Evolutionary conservation across 1,284 basidiomycete genomes (phyloP).

Genomic region (Kwoniella shivajii): DNA sequence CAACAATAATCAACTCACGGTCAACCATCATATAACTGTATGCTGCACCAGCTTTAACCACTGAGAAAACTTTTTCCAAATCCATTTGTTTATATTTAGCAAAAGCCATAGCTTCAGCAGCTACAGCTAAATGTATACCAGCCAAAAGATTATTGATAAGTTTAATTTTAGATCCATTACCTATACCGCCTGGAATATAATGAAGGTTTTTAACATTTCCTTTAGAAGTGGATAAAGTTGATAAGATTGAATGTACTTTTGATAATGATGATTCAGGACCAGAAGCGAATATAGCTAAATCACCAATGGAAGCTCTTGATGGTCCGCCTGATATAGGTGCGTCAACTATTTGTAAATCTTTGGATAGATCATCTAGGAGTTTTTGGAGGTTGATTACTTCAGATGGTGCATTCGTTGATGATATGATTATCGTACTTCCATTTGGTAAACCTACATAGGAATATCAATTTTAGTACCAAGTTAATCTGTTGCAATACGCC

Average conservation of each 20-base stretch:
- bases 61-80: constrained; percentile 39
- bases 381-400: constrained; percentile 30
- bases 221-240: constrained; percentile 28
- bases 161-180: constrained; percentile 37
- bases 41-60: constrained; percentile 45
- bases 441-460: constrained; percentile 24
- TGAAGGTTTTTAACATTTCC: constrained; percentile 33
- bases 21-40: constrained; percentile 46
- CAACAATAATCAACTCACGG: constrained; percentile 25
- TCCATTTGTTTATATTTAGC: constrained; percentile 50
- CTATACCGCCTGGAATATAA: constrained; percentile 43
- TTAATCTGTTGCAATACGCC: no score
- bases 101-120: constrained; percentile 52
- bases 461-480: no score
- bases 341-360: constrained; percentile 42
- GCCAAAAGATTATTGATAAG: constrained; percentile 49
- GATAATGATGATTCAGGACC: constrained; percentile 28
- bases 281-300: constrained; percentile 48
- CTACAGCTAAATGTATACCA: constrained; percentile 47
- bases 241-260: constrained; percentile 31
- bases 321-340: constrained; percentile 51
- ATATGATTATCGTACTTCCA: constrained; percentile 46
- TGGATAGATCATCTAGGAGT: constrained; percentile 16
- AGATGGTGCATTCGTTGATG: constrained; percentile 45
- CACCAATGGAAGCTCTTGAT: constrained; percentile 36